Base-by-base conservation (phyloP, 192 early-diverging fungal species). In the Umbelopsis sp. region DNA sequence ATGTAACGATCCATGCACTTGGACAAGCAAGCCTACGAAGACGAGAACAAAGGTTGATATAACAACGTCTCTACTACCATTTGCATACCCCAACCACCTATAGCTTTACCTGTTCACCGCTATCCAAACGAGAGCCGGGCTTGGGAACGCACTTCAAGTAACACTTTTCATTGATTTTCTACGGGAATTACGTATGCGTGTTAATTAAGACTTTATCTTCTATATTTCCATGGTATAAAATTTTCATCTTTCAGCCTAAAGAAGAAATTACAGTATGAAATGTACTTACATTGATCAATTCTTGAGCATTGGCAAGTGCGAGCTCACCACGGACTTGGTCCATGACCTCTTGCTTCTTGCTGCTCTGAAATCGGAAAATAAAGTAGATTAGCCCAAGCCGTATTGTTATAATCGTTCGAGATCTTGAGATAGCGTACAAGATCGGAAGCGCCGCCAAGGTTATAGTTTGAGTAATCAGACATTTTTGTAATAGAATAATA, bases 161-260 rank as follows among this genome's bases (percentile, higher is more conserved):
- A 85, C 95, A 97, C 80, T 94, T 91, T 74, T 90, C 89, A 81
- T 93, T 94, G 77, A 97, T 93, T 90, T 92, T 93, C 88, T 91
- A 66, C 68, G 45, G 45, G 50, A 69, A 67, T 31, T 69, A 68
- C 9, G 29, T 16, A 38, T 41, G 8, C 38, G 38, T 41, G 38
- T 41, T 41, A 41, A 41, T 11, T 41, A 11, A 41, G 38, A 5
- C 38, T 5, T 3, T 41, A 11, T 41, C 4, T 11, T 41, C 38
- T 38, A 8, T 38, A 3, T 8, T 38, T 38, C 8, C 36, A 8
- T 5, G 36, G 3, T 38, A 5, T 38, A 5, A 8, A 38, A 8
- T 38, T 38, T 41, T 11, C 0, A 41, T 6, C 38, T 5, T 6
- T 41, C 38, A 6, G 1, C n/a, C n/a, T n/a, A n/a, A 3, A 41